phyloP scores from a whole-genome alignment of 805 yeast genomes.

The Yarrowia sp. region DNA sequence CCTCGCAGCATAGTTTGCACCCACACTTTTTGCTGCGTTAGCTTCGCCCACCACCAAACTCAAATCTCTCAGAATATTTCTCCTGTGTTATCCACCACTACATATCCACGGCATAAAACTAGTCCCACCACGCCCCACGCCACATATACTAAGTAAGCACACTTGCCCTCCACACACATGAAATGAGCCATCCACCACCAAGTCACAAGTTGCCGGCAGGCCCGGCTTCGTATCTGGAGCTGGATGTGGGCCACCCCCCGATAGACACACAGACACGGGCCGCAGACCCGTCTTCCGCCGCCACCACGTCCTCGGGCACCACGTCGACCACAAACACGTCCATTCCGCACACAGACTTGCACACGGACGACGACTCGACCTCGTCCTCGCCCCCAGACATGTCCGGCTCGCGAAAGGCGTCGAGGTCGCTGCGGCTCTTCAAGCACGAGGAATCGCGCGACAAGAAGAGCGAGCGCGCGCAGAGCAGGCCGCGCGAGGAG shows the following conservation, averaged over 20 bases:
- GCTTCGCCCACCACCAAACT: conserved; percentile 26
- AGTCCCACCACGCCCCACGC: not conserved
- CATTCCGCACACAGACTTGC: conserved; percentile 4
- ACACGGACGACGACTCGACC: not conserved
- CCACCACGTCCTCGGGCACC: not conserved
- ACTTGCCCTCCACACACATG: conserved; percentile 15
- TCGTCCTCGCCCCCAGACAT: conserved; percentile 11
- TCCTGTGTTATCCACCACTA: conserved; percentile 21
- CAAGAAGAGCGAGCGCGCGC: conserved; percentile 8
- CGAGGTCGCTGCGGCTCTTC: conserved; percentile 42
- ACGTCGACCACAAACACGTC: conserved; percentile 8
- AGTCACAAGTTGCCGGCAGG: conserved; percentile 24
- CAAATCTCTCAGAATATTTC: conserved; percentile 18
- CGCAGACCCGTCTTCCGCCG: conserved; percentile 9
- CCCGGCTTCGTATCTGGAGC: conserved; percentile 27
- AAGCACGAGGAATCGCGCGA: conserved; percentile 31
- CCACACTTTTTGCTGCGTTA: conserved; percentile 10
- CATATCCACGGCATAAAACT: conserved; percentile 16
- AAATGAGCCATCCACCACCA: conserved; percentile 21
- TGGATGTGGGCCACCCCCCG: conserved; percentile 17
- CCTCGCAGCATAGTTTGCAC: not conserved
- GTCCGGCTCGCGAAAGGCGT: conserved; percentile 41
- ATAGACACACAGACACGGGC: not conserved
- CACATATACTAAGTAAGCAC: conserved; percentile 7
- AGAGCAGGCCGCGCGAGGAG: not conserved